Percentiles rank a stretch among this genome's conserved stretches.
phyloP scores from a whole-genome alignment of 345 rosid genomes.

The Salix arbutifolia region DNA sequence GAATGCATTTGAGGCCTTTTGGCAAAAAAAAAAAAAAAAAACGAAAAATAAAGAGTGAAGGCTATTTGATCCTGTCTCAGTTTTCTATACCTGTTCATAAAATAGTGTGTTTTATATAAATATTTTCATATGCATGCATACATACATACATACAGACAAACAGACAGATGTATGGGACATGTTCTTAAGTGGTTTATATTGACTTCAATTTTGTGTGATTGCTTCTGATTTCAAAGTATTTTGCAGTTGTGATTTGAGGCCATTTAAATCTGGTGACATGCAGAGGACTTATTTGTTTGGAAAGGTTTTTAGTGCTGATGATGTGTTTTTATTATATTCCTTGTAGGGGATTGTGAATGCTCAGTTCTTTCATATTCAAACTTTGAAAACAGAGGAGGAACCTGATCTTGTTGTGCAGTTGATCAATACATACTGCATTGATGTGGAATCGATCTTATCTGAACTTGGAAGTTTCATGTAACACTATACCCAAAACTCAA shows the following conservation, averaged over 20 bases:
- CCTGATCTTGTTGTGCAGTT: conserved; percentile 32
- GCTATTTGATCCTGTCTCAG: conserved; percentile 10
- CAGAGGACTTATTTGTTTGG: not conserved
- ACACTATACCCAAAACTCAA: not conserved
- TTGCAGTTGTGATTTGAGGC: not conserved
- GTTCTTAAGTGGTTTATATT: too few species aligned
- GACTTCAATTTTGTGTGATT: not conserved
- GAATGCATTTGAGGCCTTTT: not conserved
- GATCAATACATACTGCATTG: conserved; percentile 34
- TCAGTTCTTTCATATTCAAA: conserved; percentile 32
- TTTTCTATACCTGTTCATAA: not conserved
- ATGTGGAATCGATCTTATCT: conserved; percentile 33
- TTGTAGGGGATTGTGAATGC: conserved; percentile 40
- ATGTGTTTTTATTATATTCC: conserved; percentile 1
- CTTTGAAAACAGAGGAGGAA: conserved; percentile 32
- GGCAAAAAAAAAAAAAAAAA: not conserved
- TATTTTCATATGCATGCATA: not conserved
- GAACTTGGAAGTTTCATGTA: conserved; percentile 35
- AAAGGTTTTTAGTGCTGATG: not conserved
- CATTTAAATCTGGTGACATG: not conserved
- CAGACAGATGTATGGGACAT: not conserved
- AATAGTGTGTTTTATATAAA: too few species aligned
- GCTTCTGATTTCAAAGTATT: not conserved
- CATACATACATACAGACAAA: not conserved
- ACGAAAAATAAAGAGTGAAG: too few species aligned